Percentiles rank a stretch among this genome's conserved stretches.
Evolutionary conservation across 192 early-diverging fungal genomes (phyloP).

Genomic region (Gonapodya sp.): DNA sequence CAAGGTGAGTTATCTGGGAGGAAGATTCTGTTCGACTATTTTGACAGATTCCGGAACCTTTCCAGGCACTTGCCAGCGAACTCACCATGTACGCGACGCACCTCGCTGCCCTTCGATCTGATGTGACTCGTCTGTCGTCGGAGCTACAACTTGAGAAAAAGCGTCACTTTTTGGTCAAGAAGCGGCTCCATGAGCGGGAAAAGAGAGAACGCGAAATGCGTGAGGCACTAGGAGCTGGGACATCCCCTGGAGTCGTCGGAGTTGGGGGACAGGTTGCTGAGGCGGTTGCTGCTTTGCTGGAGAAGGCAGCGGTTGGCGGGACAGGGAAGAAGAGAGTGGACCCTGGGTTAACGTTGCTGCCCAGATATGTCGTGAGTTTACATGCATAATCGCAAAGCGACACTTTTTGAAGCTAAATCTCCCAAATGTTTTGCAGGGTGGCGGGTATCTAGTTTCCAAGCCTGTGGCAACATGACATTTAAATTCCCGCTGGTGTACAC

Average conservation of each 20-base stretch:
- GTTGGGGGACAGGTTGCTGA: not conserved
- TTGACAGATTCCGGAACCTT: constrained; percentile 10
- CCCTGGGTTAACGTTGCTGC: not conserved
- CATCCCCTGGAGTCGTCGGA: not conserved
- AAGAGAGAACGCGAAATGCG: not conserved
- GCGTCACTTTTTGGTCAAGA: not conserved
- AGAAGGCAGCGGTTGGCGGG: not conserved
- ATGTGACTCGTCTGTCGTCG: not conserved
- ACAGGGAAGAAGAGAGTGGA: not conserved
- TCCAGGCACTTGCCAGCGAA: constrained; percentile 47
- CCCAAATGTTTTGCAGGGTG: not conserved
- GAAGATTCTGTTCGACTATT: constrained; percentile 6
- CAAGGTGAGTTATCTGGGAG: constrained; percentile 17
- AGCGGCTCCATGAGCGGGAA: not conserved
- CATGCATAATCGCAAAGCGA: not conserved
- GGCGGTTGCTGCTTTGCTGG: not conserved
- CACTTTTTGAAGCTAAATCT: too few species aligned
- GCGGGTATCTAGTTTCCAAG: not conserved
- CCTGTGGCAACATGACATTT: not conserved
- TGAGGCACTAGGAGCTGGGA: not conserved
- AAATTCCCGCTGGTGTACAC: too few species aligned
- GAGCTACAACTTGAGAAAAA: not conserved
- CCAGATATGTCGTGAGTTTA: not conserved
- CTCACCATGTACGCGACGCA: constrained; percentile 58
- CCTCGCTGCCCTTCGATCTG: not conserved